Base-by-base conservation (phyloP, 2,329 filamentous ascomycete genomes). In the Penicillium sp. region DNA sequence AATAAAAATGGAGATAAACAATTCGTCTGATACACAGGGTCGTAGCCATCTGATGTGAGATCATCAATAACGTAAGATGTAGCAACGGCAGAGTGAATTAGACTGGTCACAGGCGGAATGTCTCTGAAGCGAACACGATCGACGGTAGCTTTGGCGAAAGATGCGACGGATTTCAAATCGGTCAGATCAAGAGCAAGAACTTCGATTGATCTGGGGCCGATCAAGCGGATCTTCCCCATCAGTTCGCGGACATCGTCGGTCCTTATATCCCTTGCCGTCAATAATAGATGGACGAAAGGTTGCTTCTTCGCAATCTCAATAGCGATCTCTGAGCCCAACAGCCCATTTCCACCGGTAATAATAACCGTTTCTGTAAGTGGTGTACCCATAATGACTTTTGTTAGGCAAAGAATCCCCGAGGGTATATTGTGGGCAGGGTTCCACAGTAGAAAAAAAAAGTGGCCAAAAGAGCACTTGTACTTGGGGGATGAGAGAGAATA, bases 21-120 rank as follows among this genome's bases (percentile, higher is more conserved):
- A 58, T 74, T 75, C 36, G 66, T 72, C 56, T 75, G 73, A 59
- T 75, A 75, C 25, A 75, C 70, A 1, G 71, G 69, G 55, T 75
- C 73, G 52, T 67, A 70, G 23, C 71, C 73, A 58, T 73, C 71
- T 48, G 63, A 58, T 33, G 73, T 75, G 43, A 68, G 58, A 23
- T 65, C 62, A 42, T 73, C 72, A 25, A 64, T 53, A n/a, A 66
- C 64, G 59, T 72, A 75, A 31, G 72, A 75, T 27, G 69, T 63
- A 49, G 66, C 63, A 27, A 71, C 71, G 7, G 71, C 73, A 29
- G 66, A 72, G 50, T 75, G 72, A 50, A 75, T 69, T 51, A 75
- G 57, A 39, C 66, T 57, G 10, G 63, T 67, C 21, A 75, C 65
- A 15, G 73, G 72, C n/a, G 73, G 73, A 39, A 75, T 75, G 25